phyloP scores from a whole-genome alignment of 768 basidiomycete species.

The Lactifluus piperatus region DNA sequence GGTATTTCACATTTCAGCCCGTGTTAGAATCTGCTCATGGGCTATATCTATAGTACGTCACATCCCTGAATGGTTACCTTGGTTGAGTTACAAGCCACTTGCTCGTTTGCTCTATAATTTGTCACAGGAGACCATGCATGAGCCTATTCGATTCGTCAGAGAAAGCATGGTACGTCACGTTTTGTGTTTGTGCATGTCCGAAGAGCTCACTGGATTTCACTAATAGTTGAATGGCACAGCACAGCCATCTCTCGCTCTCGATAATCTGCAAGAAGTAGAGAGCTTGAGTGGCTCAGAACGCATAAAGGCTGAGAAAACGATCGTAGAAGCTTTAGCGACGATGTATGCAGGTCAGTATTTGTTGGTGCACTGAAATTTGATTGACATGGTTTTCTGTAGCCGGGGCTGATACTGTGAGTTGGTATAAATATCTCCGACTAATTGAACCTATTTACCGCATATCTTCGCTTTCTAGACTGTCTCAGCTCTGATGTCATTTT shows the following conservation, averaged over 20 bases:
- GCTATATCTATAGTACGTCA: not conserved
- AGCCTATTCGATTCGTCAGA: slow-evolving; percentile 5
- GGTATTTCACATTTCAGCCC: not conserved
- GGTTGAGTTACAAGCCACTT: slow-evolving; percentile 7
- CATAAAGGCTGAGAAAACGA: not conserved
- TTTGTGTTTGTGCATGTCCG: not conserved
- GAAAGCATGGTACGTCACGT: slow-evolving; percentile 1
- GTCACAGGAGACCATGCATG: not conserved
- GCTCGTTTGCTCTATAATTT: not conserved
- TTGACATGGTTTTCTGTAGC: no score
- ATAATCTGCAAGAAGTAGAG: not conserved
- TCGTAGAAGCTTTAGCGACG: not conserved
- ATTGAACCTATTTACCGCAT: no score
- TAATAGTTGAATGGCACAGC: slow-evolving; percentile 3
- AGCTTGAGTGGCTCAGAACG: not conserved
- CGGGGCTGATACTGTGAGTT: no score
- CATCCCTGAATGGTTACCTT: slow-evolving; percentile 2
- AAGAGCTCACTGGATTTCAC: not conserved
- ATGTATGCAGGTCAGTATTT: slow-evolving; percentile 1
- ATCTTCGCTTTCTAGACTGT: no score
- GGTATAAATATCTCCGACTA: no score
- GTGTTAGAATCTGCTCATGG: no score
- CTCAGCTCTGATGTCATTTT: no score
- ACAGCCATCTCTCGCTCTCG: slow-evolving; percentile 1
- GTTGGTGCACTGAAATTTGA: not conserved